Evolutionary conservation across 805 yeast genomes (phyloP).

Genomic region (Pichia kluyveri): DNA sequence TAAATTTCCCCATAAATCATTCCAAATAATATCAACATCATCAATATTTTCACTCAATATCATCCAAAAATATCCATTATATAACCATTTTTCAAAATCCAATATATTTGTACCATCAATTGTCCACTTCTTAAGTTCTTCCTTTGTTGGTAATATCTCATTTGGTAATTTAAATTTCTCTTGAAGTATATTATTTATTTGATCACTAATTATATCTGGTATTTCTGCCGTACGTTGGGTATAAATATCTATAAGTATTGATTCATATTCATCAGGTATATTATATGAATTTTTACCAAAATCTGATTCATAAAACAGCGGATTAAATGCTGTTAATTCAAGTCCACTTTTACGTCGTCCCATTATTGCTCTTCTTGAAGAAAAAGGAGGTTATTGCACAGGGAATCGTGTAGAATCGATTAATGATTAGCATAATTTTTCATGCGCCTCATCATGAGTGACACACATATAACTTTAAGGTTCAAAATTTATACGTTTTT

Average conservation of each 20-base stretch:
- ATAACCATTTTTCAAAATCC: slow-evolving; percentile 38
- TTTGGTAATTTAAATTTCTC: slow-evolving; percentile 3
- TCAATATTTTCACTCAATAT: slow-evolving; percentile 26
- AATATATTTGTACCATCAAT: slow-evolving; percentile 28
- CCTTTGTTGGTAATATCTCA: slow-evolving; percentile 1
- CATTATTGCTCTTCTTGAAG: not conserved
- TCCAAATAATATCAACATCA: slow-evolving; percentile 34
- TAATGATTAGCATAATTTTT: too few relatives aligned
- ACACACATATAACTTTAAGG: too few relatives aligned
- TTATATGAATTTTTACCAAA: slow-evolving; percentile 9
- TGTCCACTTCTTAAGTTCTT: slow-evolving; percentile 3
- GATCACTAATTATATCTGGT: slow-evolving; percentile 29
- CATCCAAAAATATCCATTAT: slow-evolving; percentile 32
- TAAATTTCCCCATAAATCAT: slow-evolving; percentile 17
- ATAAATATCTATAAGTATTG: slow-evolving; percentile 34
- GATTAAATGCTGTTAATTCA: slow-evolving; percentile 8
- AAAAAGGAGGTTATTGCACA: not conserved
- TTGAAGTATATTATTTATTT: slow-evolving; percentile 16
- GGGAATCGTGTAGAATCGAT: too few relatives aligned
- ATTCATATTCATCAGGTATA: slow-evolving; percentile 37
- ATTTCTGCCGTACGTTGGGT: slow-evolving; percentile 26
- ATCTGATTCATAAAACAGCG: slow-evolving; percentile 7
- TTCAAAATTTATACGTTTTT: too few relatives aligned
- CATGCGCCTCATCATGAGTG: too few relatives aligned
- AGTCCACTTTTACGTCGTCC: not conserved